A percentile compares a stretch with the other conserved stretches of the same genome.
Conservation (phyloP, 2,329 filamentous ascomycete species). For the Karstenula rhodostoma region DNA sequence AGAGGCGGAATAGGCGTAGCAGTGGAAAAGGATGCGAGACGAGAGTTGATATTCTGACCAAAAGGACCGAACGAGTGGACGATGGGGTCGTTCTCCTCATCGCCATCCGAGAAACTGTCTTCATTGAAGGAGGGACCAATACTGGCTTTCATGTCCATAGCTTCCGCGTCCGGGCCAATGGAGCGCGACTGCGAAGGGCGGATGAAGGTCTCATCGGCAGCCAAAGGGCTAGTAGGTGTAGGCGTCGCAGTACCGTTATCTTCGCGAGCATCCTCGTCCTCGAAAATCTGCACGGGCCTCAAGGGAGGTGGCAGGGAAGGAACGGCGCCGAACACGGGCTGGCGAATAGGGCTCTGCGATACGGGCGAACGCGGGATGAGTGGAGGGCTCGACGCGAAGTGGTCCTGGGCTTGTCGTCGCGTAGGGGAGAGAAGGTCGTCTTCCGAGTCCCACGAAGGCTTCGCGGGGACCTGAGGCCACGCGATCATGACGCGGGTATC, state of each 20-base stretch:
- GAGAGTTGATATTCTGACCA: conserved; percentile 82
- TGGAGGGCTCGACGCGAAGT: conserved; percentile 67
- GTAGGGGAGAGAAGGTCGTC: conserved; percentile 64
- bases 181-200: conserved; percentile 36
- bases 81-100: conserved; percentile 96
- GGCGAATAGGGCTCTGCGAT: conserved; percentile 71
- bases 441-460: conserved; percentile 56
- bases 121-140: conserved; percentile 43
- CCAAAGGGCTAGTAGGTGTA: conserved; percentile 30
- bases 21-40: conserved; percentile 78
- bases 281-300: conserved; percentile 47
- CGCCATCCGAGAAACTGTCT: conserved; percentile 72
- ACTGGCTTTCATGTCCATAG: conserved; percentile 33
- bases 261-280: conserved; percentile 36
- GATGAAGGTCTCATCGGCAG: conserved; percentile 42
- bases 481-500: conserved; percentile 87
- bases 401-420: conserved; percentile 47
- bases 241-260: conserved; percentile 21
- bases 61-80: conserved; percentile 92
- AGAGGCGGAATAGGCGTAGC: conserved; percentile 63
- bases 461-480: conserved; percentile 77
- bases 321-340: conserved; percentile 50
- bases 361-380: conserved; percentile 77
- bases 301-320: conserved; percentile 42
- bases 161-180: conserved; percentile 25